Percentiles rank a stretch among this genome's conserved stretches.
phyloP scores from a whole-genome alignment of 2,329 filamentous ascomycete species.

The Endoconidiophora laricicola region DNA sequence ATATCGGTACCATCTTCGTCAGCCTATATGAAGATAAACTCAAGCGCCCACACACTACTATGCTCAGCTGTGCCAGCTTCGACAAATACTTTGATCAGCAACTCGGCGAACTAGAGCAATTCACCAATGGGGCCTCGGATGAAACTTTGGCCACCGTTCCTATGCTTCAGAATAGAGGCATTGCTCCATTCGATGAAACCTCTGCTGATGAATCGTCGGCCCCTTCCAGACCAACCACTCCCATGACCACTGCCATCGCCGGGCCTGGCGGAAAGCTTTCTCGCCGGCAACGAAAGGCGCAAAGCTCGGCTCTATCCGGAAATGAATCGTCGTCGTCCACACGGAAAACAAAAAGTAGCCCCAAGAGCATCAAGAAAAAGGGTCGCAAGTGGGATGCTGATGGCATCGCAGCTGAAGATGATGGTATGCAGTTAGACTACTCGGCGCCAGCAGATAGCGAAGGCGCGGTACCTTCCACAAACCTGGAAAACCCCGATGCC shows the following conservation, averaged over 20 bases:
- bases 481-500: constrained; percentile 58
- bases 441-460: constrained; percentile 47
- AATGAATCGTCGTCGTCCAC: constrained; percentile 48
- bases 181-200: constrained; percentile 8
- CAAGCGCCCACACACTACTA: constrained; percentile 60
- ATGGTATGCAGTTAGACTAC: constrained; percentile 71
- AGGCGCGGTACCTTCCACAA: constrained; percentile 37
- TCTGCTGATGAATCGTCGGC: constrained; percentile 18
- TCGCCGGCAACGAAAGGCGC: constrained; percentile 54
- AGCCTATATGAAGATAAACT: constrained; percentile 81
- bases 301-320: constrained; percentile 63
- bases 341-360: constrained; percentile 38
- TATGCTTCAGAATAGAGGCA: no score
- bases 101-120: constrained; percentile 59
- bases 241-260: constrained; percentile 40
- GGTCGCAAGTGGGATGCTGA: constrained; percentile 86
- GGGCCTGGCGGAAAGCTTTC: constrained; percentile 64
- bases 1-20: constrained; percentile 82
- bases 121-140: constrained; percentile 21
- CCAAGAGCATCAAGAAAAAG: constrained; percentile 60
- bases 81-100: constrained; percentile 92
- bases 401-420: constrained; percentile 71
- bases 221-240: constrained; percentile 65
- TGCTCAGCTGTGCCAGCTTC: constrained; percentile 64
- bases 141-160: constrained; percentile 16